These are phyloP conservation scores for Fusarium succisae DNA, from an alignment of 2,329 filamentous ascomycete genomes.

Conservation along the genomic window DNA sequence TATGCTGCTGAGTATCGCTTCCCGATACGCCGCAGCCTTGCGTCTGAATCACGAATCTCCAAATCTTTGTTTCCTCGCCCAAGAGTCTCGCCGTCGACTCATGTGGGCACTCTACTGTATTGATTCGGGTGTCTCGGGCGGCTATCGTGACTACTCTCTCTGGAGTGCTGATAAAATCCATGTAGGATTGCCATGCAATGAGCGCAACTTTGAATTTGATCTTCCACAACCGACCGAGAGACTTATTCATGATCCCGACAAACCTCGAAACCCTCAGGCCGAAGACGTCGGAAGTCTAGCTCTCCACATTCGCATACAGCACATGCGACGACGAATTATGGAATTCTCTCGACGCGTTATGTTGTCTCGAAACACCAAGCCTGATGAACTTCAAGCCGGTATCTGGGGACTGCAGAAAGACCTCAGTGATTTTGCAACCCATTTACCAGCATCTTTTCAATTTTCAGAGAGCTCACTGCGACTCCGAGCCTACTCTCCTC, in stretches of 20 bases:
- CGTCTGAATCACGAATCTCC: constrained; percentile 55
- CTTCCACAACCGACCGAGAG: constrained; percentile 64
- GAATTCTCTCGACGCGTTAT: constrained; percentile 60
- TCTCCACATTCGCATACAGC: constrained; percentile 65
- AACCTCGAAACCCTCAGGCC: constrained; percentile 48
- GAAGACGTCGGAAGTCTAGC: constrained; percentile 66
- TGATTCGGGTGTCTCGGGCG: constrained; percentile 54
- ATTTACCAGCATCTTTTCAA: constrained; percentile 64
- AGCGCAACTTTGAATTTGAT: constrained; percentile 64
- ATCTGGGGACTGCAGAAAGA: constrained; percentile 59
- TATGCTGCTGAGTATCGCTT: constrained; percentile 55
- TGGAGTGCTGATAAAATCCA: constrained; percentile 54
- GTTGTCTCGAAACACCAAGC: constrained; percentile 50
- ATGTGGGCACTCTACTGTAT: constrained; percentile 58
- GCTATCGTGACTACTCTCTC: constrained; percentile 56
- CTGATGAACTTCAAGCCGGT: constrained; percentile 54
- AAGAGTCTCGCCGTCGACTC: constrained; percentile 54
- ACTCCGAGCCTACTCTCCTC: constrained; percentile 64
- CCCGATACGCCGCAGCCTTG: constrained; percentile 54
- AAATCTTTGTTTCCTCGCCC: constrained; percentile 51
- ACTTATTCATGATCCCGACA: constrained; percentile 57
- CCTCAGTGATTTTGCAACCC: constrained; percentile 62
- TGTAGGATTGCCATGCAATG: constrained; percentile 54
- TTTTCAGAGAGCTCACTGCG: constrained; percentile 67
- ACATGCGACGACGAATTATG: constrained; percentile 63